Evolutionary conservation across 495 filamentous ascomycete genomes (phyloP).

Genomic region (Pseudevernia furfuracea): DNA sequence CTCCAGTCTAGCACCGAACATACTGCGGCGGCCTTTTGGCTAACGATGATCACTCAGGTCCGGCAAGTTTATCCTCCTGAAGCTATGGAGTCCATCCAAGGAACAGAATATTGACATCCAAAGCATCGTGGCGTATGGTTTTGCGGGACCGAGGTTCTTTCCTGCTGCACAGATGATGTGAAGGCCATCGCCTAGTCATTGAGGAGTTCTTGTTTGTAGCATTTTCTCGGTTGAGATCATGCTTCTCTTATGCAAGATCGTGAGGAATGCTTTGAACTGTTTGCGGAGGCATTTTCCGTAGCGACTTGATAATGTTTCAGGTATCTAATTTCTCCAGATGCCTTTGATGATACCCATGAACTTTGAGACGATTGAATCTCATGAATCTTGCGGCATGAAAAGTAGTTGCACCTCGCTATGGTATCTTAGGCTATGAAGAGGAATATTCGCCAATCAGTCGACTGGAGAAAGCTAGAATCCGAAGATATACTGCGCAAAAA

Average conservation of each 20-base stretch:
- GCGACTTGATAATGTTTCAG: not conserved
- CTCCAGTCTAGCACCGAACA: not conserved
- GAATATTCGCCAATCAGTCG: not conserved
- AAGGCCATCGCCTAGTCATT: constrained; percentile 15
- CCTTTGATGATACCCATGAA: constrained; percentile 6
- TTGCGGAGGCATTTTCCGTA: not conserved
- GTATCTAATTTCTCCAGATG: not conserved
- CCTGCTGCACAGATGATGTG: constrained; percentile 46
- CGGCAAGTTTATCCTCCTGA: constrained; percentile 71
- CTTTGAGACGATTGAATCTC: not conserved
- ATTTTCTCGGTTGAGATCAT: not conserved
- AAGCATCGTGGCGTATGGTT: constrained; percentile 70
- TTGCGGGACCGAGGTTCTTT: constrained; percentile 74
- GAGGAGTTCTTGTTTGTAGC: not conserved
- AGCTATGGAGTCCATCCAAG: constrained; percentile 68
- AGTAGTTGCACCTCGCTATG: constrained; percentile 9
- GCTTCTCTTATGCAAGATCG: not conserved
- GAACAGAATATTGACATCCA: constrained; percentile 78
- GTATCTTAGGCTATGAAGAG: constrained; percentile 12
- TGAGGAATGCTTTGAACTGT: not conserved
- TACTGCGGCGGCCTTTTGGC: not conserved
- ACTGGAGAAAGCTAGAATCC: not conserved
- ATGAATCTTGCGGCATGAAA: not conserved
- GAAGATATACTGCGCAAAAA: not conserved
- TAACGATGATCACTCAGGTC: constrained; percentile 34